Percentiles rank a stretch among this genome's conserved stretches.
Evolutionary conservation across 257 asterid species (phyloP).

Genomic region (Gentiana straminea): DNA sequence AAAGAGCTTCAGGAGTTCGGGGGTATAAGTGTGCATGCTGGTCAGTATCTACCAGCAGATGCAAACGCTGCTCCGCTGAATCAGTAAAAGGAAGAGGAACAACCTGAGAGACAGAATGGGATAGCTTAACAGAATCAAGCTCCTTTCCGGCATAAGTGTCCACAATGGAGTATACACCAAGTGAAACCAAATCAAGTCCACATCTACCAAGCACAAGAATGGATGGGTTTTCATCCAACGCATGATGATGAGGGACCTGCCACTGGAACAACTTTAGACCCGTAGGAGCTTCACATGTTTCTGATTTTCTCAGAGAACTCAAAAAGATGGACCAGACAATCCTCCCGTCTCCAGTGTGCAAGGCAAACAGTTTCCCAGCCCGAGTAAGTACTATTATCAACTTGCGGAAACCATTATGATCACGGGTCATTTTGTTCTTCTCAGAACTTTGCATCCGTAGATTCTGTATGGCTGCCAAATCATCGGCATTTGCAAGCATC

Average conservation of each 20-base stretch:
- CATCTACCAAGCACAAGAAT: conserved; percentile 87
- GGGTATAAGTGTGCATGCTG: conserved; percentile 69
- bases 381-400: conserved; percentile 79
- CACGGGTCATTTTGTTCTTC: conserved; percentile 92
- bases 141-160: conserved; percentile 86
- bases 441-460: conserved; percentile 77
- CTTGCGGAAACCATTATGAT: conserved; percentile 50
- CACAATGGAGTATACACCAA: conserved; percentile 72
- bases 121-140: conserved; percentile 41
- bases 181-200: conserved; percentile 47
- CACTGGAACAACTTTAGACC: conserved; percentile 74
- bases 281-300: conserved; percentile 55
- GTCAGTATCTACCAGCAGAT: conserved; percentile 62
- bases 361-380: conserved; percentile 78
- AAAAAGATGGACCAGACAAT: conserved; percentile 38
- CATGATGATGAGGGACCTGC: conserved; percentile 99
- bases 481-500: conserved; percentile 91
- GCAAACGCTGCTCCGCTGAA: conserved; percentile 77
- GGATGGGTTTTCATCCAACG: conserved; percentile 87
- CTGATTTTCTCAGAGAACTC: conserved; percentile 48
- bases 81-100: conserved; percentile 81
- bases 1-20: conserved; percentile 76
- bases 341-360: conserved; percentile 97
- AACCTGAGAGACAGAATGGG: conserved; percentile 64
- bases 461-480: conserved; percentile 70